Evolutionary conservation across 805 yeast species (phyloP).

Genomic region (Nakazawaea ambrosiae): DNA sequence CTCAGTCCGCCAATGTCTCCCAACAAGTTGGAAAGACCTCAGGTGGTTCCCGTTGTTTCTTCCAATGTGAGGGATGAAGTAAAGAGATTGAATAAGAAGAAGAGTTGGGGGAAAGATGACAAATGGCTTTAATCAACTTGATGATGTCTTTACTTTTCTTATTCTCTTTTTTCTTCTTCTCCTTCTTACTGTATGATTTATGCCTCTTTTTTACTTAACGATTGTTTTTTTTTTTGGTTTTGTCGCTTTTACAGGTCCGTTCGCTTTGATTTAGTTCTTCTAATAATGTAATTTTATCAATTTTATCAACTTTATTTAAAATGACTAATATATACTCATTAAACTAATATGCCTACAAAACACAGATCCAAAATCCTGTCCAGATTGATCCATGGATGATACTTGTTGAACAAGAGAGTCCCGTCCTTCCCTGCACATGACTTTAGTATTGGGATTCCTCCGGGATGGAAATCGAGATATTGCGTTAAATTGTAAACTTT

Average conservation of each 20-base stretch:
- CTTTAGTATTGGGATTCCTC: constrained; percentile 76
- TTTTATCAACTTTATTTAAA: too few species aligned
- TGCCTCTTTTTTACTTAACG: too few species aligned
- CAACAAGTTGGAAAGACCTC: too few species aligned
- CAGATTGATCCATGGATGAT: constrained; percentile 68
- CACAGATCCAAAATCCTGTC: constrained; percentile 79
- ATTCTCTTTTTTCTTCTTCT: too few species aligned
- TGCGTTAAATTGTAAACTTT: constrained; percentile 84
- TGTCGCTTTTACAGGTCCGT: too few species aligned
- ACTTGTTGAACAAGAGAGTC: constrained; percentile 65
- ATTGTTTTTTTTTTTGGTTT: too few species aligned
- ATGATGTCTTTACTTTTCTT: background rate
- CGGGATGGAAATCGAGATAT: constrained; percentile 85
- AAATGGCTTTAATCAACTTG: constrained; percentile 5
- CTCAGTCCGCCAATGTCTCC: constrained; percentile 9
- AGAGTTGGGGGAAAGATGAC: constrained; percentile 11
- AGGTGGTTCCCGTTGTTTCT: background rate
- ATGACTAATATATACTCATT: too few species aligned
- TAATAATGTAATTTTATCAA: too few species aligned
- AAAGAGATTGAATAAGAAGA: constrained; percentile 7
- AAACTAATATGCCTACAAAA: constrained; percentile 52
- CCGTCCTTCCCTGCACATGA: constrained; percentile 82
- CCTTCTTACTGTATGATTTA: too few species aligned
- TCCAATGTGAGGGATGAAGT: background rate
- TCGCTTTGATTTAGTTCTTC: too few species aligned